Evolutionary conservation across 164 flowering plant species (phyloP).

Genomic region (Cinnamomum micranthum): DNA sequence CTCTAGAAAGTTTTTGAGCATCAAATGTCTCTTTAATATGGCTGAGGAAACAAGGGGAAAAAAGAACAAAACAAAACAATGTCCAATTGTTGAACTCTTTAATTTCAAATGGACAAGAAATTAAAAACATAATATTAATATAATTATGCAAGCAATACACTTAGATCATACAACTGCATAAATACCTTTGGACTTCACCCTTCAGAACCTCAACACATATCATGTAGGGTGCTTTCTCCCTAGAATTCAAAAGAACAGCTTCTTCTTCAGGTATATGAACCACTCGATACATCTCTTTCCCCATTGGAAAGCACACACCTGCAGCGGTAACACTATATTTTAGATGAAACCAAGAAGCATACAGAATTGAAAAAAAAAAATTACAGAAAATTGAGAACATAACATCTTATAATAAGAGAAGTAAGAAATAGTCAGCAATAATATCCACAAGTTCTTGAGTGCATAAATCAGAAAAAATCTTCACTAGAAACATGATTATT

Average conservation of each 20-base stretch:
- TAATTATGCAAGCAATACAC: neutral
- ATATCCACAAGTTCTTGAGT: no score
- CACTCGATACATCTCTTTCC: constrained; percentile 88
- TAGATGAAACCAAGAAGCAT: no score
- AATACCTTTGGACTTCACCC: constrained; percentile 73
- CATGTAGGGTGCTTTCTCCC: constrained; percentile 96
- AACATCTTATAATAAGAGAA: no score
- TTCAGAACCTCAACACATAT: constrained; percentile 92
- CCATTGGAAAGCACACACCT: constrained; percentile 97
- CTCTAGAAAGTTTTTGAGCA: constrained; percentile 73
- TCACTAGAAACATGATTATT: no score
- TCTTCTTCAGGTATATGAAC: constrained; percentile 95
- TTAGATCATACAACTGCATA: neutral
- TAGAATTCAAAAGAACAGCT: constrained; percentile 91
- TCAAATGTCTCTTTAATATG: constrained; percentile 53
- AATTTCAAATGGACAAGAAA: neutral
- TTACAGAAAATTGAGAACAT: no score
- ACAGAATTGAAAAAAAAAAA: no score
- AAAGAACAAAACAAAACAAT: neutral
- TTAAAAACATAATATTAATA: neutral
- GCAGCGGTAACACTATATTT: constrained; percentile 4
- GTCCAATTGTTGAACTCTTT: neutral
- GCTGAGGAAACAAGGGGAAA: constrained; percentile 24
- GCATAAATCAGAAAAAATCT: no score
- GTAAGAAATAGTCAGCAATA: no score